Base-by-base conservation (phyloP, 1,284 basidiomycete genomes). In the Cerrena zonata region DNA sequence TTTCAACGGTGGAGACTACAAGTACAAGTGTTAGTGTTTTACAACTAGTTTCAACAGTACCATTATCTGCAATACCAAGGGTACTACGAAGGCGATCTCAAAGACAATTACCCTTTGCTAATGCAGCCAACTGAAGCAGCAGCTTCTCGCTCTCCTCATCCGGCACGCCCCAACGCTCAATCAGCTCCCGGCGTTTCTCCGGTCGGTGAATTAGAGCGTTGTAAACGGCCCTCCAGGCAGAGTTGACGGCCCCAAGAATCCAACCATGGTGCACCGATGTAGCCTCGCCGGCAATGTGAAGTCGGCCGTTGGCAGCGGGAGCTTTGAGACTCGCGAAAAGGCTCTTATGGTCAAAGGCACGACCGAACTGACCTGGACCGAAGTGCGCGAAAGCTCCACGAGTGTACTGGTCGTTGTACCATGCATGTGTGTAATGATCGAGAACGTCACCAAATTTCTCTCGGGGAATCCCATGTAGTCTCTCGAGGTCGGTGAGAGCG, bases 281-380 rank as follows among this genome's bases (percentile, higher is more conserved):
- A n/a, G n/a, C n/a, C n/a, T n/a, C n/a, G n/a, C n/a, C n/a, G 15
- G 61, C 63, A 50, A 64, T 53, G 44, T 62, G 57, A 7, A 65
- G 51, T 15, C n/a, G 51, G 4, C 58, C 58, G 5, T 47, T 38
- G n/a, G 48, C 56, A 7, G 53, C 55, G 48, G 61, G 61, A 4
- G 42, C 21, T 13, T 50, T 55, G 30, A 64, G 24, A 11, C 42
- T 47, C 21, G 56, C 36, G 51, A 52, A 64, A n/a, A 61, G 26
- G 27, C 41, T 55, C 26, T 47, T 21, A 24, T 19, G 24, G 23
- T 38, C 18, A 5, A 38, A n/a, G 12, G 40, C 41, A 13, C 37
- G 26, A 15, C 50, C 45, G 50, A 61, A 61, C 44, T 62, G n/a
- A n/a, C n/a, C n/a, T n/a, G n/a, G n/a, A n/a, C n/a, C n/a, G n/a